Evolutionary conservation across 2,329 filamentous ascomycete species (phyloP).

Genomic region (Monosporascus sp.): DNA sequence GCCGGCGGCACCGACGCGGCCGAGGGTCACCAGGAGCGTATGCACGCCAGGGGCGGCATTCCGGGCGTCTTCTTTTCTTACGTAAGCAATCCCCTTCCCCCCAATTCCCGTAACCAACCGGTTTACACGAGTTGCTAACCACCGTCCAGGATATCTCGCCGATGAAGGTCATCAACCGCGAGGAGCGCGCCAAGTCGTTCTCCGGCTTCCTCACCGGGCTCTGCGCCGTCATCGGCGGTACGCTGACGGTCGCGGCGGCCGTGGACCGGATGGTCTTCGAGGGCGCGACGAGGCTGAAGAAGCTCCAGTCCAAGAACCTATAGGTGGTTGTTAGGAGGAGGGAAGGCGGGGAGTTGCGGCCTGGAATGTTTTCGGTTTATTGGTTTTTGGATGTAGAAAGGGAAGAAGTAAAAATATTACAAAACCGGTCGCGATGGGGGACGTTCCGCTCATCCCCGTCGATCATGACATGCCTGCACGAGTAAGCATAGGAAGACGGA

Average conservation of each 20-base stretch:
- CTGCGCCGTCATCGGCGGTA: conserved; percentile 91
- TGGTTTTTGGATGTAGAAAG: background rate
- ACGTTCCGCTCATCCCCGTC: background rate
- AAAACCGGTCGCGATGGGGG: background rate
- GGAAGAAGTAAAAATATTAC: background rate
- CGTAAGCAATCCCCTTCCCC: conserved; percentile 41
- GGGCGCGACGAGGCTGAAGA: conserved; percentile 78
- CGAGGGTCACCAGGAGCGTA: conserved; percentile 86
- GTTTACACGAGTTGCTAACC: conserved; percentile 13
- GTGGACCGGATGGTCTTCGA: conserved; percentile 90
- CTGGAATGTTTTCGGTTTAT: background rate
- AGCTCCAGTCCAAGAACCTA: conserved; percentile 66
- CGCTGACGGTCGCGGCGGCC: conserved; percentile 90
- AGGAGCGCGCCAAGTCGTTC: conserved; percentile 84
- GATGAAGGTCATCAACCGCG: conserved; percentile 99
- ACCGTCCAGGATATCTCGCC: conserved; percentile 80
- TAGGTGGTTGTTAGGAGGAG: conserved; percentile 24
- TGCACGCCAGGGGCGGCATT: conserved; percentile 87
- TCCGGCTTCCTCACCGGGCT: conserved; percentile 89
- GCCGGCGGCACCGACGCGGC: conserved; percentile 76
- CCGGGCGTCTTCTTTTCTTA: conserved; percentile 99
- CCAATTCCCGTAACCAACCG: background rate
- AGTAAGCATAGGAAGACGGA: background rate
- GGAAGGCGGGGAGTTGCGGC: background rate
- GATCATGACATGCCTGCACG: background rate